Conservation (phyloP, 371 early-diverging fungal species). For the Mucor saturninus region DNA sequence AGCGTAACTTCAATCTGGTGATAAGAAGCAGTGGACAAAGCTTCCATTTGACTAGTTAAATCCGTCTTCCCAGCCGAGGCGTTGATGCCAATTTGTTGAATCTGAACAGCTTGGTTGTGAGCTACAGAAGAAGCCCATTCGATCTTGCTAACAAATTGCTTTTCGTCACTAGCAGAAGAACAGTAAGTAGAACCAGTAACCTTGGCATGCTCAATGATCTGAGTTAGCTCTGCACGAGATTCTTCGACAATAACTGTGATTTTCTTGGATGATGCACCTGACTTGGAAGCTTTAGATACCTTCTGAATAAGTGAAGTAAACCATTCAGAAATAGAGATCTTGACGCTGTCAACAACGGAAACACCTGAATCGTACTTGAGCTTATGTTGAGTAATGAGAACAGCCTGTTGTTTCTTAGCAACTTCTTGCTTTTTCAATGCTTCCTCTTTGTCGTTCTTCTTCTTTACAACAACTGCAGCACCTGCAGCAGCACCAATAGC, state of each 20-base stretch:
- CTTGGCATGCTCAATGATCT: conserved; percentile 30
- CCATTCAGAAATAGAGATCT: conserved; percentile 29
- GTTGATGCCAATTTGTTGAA: conserved; percentile 38
- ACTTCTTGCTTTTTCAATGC: conserved; percentile 11
- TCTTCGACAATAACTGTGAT: conserved; percentile 32
- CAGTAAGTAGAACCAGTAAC: conserved; percentile 24
- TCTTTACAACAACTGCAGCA: conserved; percentile 13
- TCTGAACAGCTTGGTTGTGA: conserved; percentile 30
- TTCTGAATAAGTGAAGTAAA: conserved; percentile 28
- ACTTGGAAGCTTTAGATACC: conserved; percentile 24
- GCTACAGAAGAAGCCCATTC: conserved; percentile 30
- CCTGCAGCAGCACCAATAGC: conserved; percentile 26
- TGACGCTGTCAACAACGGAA: conserved; percentile 29
- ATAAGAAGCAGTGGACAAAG: conserved; percentile 29
- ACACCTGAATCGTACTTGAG: conserved; percentile 26
- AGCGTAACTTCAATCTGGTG: conserved; percentile 35
- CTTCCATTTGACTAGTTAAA: conserved; percentile 27
- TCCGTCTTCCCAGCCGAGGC: conserved; percentile 25
- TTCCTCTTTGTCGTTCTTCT: conserved; percentile 25
- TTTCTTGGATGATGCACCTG: conserved; percentile 30
- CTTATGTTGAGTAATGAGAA: conserved; percentile 4
- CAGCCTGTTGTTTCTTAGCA: conserved; percentile 11
- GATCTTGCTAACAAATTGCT: conserved; percentile 29
- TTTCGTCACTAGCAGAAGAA: conserved; percentile 21
- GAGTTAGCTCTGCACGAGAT: conserved; percentile 20